A percentile compares a stretch with the other conserved stretches of the same genome.
These are phyloP conservation scores for Rugonectria rugulosa DNA, from an alignment of 2,329 filamentous ascomycete species.

Conservation along the genomic window DNA sequence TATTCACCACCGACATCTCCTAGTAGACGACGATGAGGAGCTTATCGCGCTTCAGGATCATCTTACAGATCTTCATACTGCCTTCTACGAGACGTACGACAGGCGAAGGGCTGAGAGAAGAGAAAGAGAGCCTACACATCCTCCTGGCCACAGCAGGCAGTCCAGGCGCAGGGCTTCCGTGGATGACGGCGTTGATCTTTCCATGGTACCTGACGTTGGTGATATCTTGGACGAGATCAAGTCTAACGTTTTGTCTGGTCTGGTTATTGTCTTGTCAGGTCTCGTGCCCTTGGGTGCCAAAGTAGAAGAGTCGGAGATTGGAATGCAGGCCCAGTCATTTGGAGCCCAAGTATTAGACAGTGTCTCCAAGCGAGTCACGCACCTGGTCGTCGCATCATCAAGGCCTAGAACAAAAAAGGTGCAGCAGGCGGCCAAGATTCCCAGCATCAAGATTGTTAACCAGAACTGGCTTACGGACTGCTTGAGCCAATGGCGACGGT, in stretches of 20 bases:
- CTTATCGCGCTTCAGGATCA: conserved; percentile 79
- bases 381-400: conserved; percentile 75
- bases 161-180: conserved; percentile 41
- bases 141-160: conserved; percentile 43
- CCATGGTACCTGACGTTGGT: conserved; percentile 81
- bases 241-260: conserved; percentile 73
- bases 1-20: conserved; percentile 67
- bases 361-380: conserved; percentile 71
- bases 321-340: conserved; percentile 85
- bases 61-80: conserved; percentile 75
- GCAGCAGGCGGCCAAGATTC: conserved; percentile 80
- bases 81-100: conserved; percentile 88
- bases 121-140: conserved; percentile 44
- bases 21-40: conserved; percentile 89
- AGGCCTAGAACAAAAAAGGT: conserved; percentile 89
- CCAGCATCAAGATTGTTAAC: conserved; percentile 88
- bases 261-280: conserved; percentile 87
- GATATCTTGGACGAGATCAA: conserved; percentile 86
- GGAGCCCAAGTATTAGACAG: conserved; percentile 71
- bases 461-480: conserved; percentile 89
- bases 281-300: conserved; percentile 85
- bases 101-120: conserved; percentile 51
- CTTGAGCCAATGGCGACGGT: conserved; percentile 80
- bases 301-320: conserved; percentile 83
- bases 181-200: conserved; percentile 54